Percentiles rank a stretch among this genome's conserved stretches.
phyloP scores from a whole-genome alignment of 2,329 filamentous ascomycete species.

The Zarea fungicola region DNA sequence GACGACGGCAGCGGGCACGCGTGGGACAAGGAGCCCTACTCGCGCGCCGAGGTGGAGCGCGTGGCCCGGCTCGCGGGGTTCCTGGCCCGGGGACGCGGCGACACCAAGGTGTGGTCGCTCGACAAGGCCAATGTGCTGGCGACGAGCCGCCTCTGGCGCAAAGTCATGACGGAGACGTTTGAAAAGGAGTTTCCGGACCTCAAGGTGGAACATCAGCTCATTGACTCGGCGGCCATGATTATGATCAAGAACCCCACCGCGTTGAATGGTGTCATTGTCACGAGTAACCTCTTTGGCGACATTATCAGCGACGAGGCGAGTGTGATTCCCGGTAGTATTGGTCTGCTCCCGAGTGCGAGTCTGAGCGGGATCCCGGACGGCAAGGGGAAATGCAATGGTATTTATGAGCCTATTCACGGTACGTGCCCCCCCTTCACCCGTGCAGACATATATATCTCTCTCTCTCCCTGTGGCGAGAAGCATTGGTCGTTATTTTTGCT shows the following conservation, averaged over 20 bases:
- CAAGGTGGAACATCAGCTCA: conserved; percentile 80
- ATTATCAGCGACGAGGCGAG: conserved; percentile 95
- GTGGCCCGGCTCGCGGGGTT: conserved; percentile 76
- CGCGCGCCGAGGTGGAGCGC: conserved; percentile 77
- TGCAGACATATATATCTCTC: too few relatives aligned
- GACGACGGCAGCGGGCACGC: conserved; percentile 69
- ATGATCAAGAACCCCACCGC: conserved; percentile 90
- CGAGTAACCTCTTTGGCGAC: conserved; percentile 91
- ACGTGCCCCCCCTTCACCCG: conserved; percentile 24
- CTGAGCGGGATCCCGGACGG: conserved; percentile 82
- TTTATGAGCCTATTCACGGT: conserved; percentile 98
- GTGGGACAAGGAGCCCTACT: conserved; percentile 83
- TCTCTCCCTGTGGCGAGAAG: too few relatives aligned
- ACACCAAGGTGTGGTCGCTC: conserved; percentile 70
- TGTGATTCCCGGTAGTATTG: conserved; percentile 78
- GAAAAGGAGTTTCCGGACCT: conserved; percentile 83
- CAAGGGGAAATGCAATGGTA: conserved; percentile 80
- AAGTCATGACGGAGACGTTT: conserved; percentile 80
- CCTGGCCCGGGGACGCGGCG: conserved; percentile 69
- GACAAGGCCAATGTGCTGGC: conserved; percentile 98
- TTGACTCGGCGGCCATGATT: conserved; percentile 95
- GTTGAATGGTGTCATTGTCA: conserved; percentile 87
- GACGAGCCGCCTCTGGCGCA: conserved; percentile 83
- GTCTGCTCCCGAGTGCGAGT: conserved; percentile 81
- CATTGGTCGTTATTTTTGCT: too few relatives aligned